Base-by-base conservation (phyloP, 1,284 basidiomycete species). In the Gomphus sp. region DNA sequence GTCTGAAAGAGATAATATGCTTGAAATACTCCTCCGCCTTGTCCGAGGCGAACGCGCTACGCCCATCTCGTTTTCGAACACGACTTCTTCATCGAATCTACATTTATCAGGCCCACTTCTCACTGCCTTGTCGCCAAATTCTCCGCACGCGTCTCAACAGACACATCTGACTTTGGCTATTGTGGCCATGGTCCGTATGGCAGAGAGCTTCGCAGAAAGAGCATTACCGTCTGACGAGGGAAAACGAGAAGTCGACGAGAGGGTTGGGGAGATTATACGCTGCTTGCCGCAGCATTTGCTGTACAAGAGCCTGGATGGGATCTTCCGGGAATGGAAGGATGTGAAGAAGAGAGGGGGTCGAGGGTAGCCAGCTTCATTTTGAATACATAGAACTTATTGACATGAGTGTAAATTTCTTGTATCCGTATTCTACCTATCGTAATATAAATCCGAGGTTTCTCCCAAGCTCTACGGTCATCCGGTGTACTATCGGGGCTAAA, bases 141-240 rank as follows among this genome's bases (percentile, higher is more conserved):
- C 89, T 7, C 83, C 89, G 6, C 92, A 93, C 67, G 85, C 85
- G 18, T 77, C 81, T 51, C 90, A 95, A 67, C 94, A 98, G 73
- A 97, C 93, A 1, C 94, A 95, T 66, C 89, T 96, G 37, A 91
- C 89, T 8, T 79, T 98, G 25, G 92, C 93, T 4, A 91, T 98
- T 31, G 76, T 97, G 60, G 92, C 93, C 8, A 83, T 98, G 69
- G 93, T 93, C 73, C 81, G 89, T 43, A 81, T 96, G 73, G 79
- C 87, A 7, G 76, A 87, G 56, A 90, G 93, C 65, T 93, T 85
- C 67, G 92, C 92, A 4, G 74, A 78, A 66, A 85, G 85, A 67
- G 85, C 85, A 1, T 65, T 72, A 11, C 48, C 60, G 18, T 88
- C 87, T 28, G 81, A 84, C 10, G 71, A 74, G 53, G 80, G 82